phyloP scores from a whole-genome alignment of 2,329 filamentous ascomycete species.

The Neonectria neomacrospora region DNA sequence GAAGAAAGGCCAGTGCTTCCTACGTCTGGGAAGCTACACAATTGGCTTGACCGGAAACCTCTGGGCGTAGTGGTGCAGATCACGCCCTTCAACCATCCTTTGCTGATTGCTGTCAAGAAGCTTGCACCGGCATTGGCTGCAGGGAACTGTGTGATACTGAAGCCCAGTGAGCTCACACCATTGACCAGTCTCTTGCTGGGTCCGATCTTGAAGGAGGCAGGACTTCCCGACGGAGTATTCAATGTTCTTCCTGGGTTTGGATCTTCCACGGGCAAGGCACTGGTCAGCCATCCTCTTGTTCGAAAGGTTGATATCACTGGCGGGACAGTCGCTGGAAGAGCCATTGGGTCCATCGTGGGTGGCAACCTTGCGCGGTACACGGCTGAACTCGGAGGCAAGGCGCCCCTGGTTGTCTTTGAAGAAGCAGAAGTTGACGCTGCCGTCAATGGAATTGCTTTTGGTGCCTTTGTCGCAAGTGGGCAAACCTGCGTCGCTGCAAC shows the following conservation, averaged over 20 bases:
- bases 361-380: slow-evolving; percentile 76
- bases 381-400: slow-evolving; percentile 78
- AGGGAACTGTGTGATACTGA: slow-evolving; percentile 69
- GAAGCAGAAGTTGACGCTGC: slow-evolving; percentile 73
- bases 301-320: slow-evolving; percentile 81
- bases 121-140: slow-evolving; percentile 69
- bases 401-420: slow-evolving; percentile 74
- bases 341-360: slow-evolving; percentile 73
- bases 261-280: slow-evolving; percentile 60
- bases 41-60: slow-evolving; percentile 64
- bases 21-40: slow-evolving; percentile 69
- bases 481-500: slow-evolving; percentile 76
- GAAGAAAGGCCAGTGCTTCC: slow-evolving; percentile 75
- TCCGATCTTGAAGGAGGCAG: slow-evolving; percentile 71
- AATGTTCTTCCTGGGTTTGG: slow-evolving; percentile 70
- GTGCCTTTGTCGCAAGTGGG: slow-evolving; percentile 65
- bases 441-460: slow-evolving; percentile 75
- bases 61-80: slow-evolving; percentile 68
- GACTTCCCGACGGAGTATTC: slow-evolving; percentile 76
- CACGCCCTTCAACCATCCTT: slow-evolving; percentile 68
- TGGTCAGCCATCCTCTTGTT: slow-evolving; percentile 63
- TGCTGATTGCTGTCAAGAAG: slow-evolving; percentile 70
- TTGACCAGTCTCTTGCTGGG: slow-evolving; percentile 70
- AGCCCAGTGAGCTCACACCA: slow-evolving; percentile 72
- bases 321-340: slow-evolving; percentile 75